Evolutionary conservation across 2,329 filamentous ascomycete species (phyloP), one percentile per base, ranked within the genome.

Genomic region (Xylaria sp.): DNA sequence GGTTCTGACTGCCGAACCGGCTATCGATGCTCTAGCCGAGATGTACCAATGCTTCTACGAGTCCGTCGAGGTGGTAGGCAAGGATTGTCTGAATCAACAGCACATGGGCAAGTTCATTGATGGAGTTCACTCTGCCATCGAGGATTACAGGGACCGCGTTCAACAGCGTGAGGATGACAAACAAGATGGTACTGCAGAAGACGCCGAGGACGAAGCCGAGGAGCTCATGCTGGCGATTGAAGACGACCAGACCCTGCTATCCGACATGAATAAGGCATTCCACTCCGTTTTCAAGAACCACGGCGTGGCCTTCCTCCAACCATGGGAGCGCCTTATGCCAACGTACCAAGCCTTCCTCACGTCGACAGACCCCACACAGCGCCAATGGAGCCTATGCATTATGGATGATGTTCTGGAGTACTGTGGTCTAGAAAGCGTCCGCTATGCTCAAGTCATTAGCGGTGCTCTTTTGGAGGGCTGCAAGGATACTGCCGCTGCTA

Each of bases 41-140:
- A 97, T 99, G 91, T 99, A 97, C 75, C 93, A 97, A 74, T 99
- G 94, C 78, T 99, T 99, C 79, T 99, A 99, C 72, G 94, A 99
- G 73, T 96, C 91, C 21, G 87, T 99, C 7, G 93, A 97, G 75
- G 92, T 97, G 19, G 85, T 96, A 61, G 93, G 93, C 55, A 91
- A 90, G 73, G 86, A 90, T 65, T 93, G 88, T 69, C 81, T 99
- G 43, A 90, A 82, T 5, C 78, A 81, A 38, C 81, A 87, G 38
- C 89, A 96, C 71, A 92, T 99, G 89, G 79, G 81, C 52, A 85
- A 85, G 41, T 99, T 97, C 72, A 93, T 97, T 64, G 87, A 92
- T 60, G 88, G 89, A 1, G 91, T 92, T 43, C 85, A 88, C 67
- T 92, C 88, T 11, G 90, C 94, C 3, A 83, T 99, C 7, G 88